Percentiles rank a stretch among this genome's conserved stretches.
phyloP scores from a whole-genome alignment of 2,329 filamentous ascomycete species.

The Ceratocystis eucalypticola region DNA sequence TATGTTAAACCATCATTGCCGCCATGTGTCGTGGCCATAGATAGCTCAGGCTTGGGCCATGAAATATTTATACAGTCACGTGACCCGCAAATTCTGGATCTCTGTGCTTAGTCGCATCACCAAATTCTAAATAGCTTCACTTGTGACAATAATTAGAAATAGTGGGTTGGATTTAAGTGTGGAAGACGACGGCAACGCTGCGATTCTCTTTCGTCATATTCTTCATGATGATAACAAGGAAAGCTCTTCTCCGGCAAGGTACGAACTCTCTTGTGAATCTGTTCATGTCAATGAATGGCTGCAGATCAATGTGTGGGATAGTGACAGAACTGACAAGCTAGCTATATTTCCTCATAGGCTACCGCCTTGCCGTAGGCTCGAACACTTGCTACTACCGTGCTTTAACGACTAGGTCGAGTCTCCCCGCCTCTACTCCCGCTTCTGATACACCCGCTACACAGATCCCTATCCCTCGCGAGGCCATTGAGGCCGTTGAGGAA shows the following conservation, averaged over 20 bases:
- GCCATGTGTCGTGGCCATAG: no score
- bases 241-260: conserved; percentile 42
- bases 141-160: conserved; percentile 8
- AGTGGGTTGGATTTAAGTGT: not conserved
- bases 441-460: not conserved
- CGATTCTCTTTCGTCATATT: not conserved
- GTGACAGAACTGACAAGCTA: not conserved
- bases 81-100: conserved; percentile 13
- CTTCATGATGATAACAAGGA: conserved; percentile 41
- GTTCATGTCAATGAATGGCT: not conserved
- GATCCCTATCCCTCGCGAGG: not conserved
- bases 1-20: not conserved
- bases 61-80: conserved; percentile 12
- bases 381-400: conserved; percentile 5
- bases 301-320: not conserved
- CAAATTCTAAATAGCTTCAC: conserved; percentile 17
- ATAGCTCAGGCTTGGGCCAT: not conserved
- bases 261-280: conserved; percentile 22
- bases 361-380: conserved; percentile 11
- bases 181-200: not conserved
- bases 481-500: not conserved
- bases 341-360: conserved; percentile 5
- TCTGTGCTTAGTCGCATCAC: conserved; percentile 13
- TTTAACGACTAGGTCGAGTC: conserved; percentile 4
- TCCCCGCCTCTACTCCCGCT: not conserved